Evolutionary conservation across 2,329 filamentous ascomycete genomes (phyloP), one percentile per base, ranked within the genome.

Genomic region (Hypoxylon sp.): DNA sequence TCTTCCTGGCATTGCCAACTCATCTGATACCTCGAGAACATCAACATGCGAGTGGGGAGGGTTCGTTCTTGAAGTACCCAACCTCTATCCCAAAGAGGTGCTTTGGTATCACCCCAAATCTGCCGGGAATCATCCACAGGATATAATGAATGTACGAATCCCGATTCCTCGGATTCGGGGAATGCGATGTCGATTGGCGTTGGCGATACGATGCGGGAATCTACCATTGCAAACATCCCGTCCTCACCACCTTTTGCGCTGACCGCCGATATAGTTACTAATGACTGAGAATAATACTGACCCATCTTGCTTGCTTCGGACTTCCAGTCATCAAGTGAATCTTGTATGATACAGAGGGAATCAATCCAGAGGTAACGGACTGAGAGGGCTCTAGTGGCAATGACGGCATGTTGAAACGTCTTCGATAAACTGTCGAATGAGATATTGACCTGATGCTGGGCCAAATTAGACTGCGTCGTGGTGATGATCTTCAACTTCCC

Each of bases 301-400:
- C 35, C 35, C 35, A 37, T 37, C 14, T 37, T 37, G 4, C 13
- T 37, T 14, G 35, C 35, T 37, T 37, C 35, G 35, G 35, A 37
- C 35, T 13, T 37, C 35, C 35, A 37, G 4, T 37, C 35, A n/a
- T 37, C 35, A 37, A 37, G 6, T 37, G 35, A 37, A 37, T 37
- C 35, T 37, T 37, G 35, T 37, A 37, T 37, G 35, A 37, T 37
- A 37, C 35, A 37, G n/a, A 37, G 35, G 35, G 35, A 37, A 37
- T 37, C 35, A 6, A 37, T 37, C 35, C 35, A 37, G 13, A 37
- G 35, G 35, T 37, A 37, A 37, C 35, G 35, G 6, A 37, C 35
- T 37, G 35, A 37, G 13, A 37, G 35, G 14, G 35, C 35, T 37
- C 35, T 37, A 11, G 35, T 37, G 35, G 35, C 35, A n/a, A 37